Evolutionary conservation across 2,329 filamentous ascomycete genomes (phyloP).

Genomic region (Plenodomus biglobosus): DNA sequence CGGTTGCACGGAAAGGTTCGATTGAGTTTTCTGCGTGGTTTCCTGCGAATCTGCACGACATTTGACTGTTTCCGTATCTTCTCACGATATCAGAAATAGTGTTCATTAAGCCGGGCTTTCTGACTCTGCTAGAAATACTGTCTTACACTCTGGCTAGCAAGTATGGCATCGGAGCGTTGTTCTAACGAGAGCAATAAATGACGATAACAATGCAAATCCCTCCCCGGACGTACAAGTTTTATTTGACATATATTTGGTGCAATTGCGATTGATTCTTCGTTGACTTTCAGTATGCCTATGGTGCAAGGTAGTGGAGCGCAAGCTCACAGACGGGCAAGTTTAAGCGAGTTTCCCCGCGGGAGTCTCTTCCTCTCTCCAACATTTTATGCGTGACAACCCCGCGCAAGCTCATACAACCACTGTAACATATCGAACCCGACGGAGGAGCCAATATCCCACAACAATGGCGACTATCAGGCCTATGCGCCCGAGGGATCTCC

Average conservation of each 20-base stretch:
- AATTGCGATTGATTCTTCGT: no score
- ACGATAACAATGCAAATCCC: no score
- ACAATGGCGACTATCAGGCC: constrained; percentile 80
- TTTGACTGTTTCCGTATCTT: background rate
- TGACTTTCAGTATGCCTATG: no score
- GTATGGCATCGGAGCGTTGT: no score
- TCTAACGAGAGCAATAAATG: no score
- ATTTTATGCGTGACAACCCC: background rate
- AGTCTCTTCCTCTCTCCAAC: constrained; percentile 5
- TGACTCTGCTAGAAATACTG: no score
- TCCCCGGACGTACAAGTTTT: no score
- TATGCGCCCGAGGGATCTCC: constrained; percentile 69
- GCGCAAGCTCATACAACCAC: constrained; percentile 2
- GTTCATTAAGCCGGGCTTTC: no score
- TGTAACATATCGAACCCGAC: background rate
- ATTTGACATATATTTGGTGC: no score
- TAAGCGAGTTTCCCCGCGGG: constrained; percentile 24
- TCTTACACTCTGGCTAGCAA: no score
- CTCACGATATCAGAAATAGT: background rate
- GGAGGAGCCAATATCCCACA: background rate
- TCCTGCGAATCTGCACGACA: background rate
- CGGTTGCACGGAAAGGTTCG: background rate
- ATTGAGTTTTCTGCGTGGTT: background rate
- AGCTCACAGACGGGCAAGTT: no score
- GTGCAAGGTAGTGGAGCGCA: no score